These are phyloP conservation scores for Lactarius akahatsu DNA, from an alignment of 768 basidiomycete species.

Conservation along the genomic window DNA sequence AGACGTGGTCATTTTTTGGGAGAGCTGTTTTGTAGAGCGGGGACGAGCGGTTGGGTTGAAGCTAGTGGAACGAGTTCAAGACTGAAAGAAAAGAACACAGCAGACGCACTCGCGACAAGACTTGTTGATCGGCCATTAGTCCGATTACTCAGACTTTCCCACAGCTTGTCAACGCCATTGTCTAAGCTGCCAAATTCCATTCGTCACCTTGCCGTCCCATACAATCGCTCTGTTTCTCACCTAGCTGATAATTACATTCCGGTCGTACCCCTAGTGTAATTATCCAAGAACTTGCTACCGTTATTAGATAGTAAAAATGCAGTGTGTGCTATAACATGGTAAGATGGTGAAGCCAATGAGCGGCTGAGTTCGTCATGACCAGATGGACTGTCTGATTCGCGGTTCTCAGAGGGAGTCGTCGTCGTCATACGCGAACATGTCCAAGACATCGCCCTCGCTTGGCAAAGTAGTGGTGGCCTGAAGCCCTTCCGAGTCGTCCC, in stretches of 20 bases:
- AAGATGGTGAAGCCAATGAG: not conserved
- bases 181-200: too few relatives aligned
- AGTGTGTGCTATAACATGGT: not conserved
- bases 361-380: not conserved
- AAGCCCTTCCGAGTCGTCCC: not conserved
- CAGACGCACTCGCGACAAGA: too few relatives aligned
- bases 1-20: conserved; percentile 16
- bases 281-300: not conserved
- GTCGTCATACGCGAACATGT: conserved; percentile 25
- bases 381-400: not conserved
- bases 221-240: too few relatives aligned
- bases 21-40: not conserved
- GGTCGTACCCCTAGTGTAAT: not conserved
- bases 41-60: not conserved
- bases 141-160: conserved; percentile 17
- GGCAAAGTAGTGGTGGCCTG: not conserved
- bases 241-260: too few relatives aligned
- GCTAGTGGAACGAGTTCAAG: too few relatives aligned
- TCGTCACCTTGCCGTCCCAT: too few relatives aligned
- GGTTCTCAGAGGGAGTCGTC: conserved; percentile 12
- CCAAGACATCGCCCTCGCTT: conserved; percentile 24
- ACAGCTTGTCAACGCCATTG: not conserved
- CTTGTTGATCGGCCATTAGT: not conserved
- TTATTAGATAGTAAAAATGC: not conserved
- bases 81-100: not conserved